Base-by-base conservation (phyloP, 352 stramenopile species). In the Phytophthora sojae region DNA sequence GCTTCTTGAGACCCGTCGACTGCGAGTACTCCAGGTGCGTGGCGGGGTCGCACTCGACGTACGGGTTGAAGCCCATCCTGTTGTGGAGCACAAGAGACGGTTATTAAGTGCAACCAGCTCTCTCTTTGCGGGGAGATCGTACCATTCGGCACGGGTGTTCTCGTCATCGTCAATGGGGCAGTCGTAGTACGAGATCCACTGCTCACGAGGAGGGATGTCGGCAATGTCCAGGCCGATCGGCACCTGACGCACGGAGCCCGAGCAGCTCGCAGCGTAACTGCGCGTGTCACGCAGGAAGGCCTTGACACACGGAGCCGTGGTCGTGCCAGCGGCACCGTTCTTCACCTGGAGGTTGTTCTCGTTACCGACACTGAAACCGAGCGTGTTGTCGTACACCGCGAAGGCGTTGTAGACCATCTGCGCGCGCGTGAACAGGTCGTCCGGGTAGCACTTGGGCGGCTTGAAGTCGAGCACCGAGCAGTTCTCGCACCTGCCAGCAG, bases 351-450 rank as follows among this genome's bases (percentile, higher is more conserved):
- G 54, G 44, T 91, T 91, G 68, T 81, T 83, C 63, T 91, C 83
- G 50, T 91, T 91, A 7, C 70, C 83, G 2, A 89, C 69, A 65
- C 80, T 88, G 52, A 90, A 88, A 11, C 70, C 79, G 2, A 93
- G 73, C 0, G 80, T 86, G 73, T 93, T 93, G 68, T 93, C 84
- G 56, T 91, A 93, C 7, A 91, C 80, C 0, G 85, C 83, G 37
- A 93, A 90, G 4, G 83, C 78, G 55, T 91, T 91, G 82, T 91
- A 91, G 19, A 93, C 71, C 68, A 88, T 81, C 65, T 86, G 72
- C 5, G 69, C 75, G 42, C 85, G 85, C 1, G 79, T 82, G 67
- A 91, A 88, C 14, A 93, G 66, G 37, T 71, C 68, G 21, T 81
- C 57, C 11, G 79, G 72, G 74, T 93, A 89, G 76, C 83, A 91